Evolutionary conservation across 2,329 filamentous ascomycete species (phyloP), one percentile per base, ranked within the genome.

Genomic region (Scedosporium minutisporum): DNA sequence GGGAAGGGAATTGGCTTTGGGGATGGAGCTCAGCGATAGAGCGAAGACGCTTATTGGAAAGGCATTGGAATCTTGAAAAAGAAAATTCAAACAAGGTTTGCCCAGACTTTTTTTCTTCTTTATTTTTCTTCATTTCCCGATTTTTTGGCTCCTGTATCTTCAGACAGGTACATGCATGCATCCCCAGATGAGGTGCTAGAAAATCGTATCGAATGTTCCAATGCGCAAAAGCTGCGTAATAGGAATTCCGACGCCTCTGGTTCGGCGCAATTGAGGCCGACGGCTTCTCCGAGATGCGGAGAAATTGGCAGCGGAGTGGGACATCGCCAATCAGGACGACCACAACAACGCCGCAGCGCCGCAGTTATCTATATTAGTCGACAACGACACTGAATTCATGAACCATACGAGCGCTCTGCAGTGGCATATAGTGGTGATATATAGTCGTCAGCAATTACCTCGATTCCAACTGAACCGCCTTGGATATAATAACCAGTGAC

Each of bases 1-100:
- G 63, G 88, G 88, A 0, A 78, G 81, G 65, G 78, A 82, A 67
- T 72, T 91, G 72, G 89, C 88, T n/a, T 70, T 90, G 67, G 74
- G 76, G 65, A 86, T 91, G 75, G 75, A 83, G 16, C 80, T 90
- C 75, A 86, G 84, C 62, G 86, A 86, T 21, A 76, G 83, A 66
- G 86, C 83, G 62, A 82, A 78, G 73, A 76, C 73, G 65, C 73
- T 92, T 73, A 82, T 91, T 64, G 78, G 75, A 61, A 88, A 82
- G 74, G 88, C 88, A 16, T 71, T 91, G 65, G 74, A 67, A 9
- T 62, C 64, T 48, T 63, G 46, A 53, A 68, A 63, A 63, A 10
- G n/a, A 25, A 25, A 33, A 21, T 38, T 4, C 33, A 38, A 38
- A 2, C 33, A 14, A 38, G 33, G 9, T 38, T 38, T 12, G 33